Conservation (phyloP, 129 eudicot species). For the Flaveria brownii region DNA sequence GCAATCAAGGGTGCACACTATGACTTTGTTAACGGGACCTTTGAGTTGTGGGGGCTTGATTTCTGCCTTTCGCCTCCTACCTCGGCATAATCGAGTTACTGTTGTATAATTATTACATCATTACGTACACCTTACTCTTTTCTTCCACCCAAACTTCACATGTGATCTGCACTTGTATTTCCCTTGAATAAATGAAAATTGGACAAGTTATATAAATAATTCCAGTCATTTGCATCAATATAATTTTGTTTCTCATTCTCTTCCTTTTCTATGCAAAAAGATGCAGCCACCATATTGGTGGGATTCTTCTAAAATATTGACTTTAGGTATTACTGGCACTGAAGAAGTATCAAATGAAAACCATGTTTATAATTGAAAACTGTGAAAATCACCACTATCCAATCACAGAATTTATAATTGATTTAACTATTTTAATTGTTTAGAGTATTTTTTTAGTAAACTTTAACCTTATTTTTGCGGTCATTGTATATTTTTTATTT, state of each 20-base stretch:
- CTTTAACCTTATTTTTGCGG: too few relatives aligned
- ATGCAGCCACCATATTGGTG: conserved; percentile 61
- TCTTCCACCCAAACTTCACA: conserved; percentile 13
- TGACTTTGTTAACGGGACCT: conserved; percentile 86
- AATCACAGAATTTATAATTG: too few relatives aligned
- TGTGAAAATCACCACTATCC: too few relatives aligned
- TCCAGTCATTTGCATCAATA: conserved; percentile 17
- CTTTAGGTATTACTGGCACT: neutral
- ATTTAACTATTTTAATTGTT: too few relatives aligned
- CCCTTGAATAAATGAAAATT: conserved; percentile 7
- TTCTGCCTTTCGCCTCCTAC: conserved; percentile 67
- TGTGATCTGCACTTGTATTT: conserved; percentile 31
- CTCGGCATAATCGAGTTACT: conserved; percentile 65
- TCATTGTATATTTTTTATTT: too few relatives aligned
- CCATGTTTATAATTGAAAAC: too few relatives aligned
- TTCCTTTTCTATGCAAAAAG: conserved; percentile 50
- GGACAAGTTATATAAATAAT: neutral
- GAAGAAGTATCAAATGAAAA: too few relatives aligned
- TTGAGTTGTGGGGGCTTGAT: conserved; percentile 95
- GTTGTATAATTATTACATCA: conserved; percentile 5
- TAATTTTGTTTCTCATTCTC: conserved; percentile 19
- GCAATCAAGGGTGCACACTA: conserved; percentile 90
- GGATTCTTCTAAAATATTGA: neutral
- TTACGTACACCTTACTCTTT: conserved; percentile 15
- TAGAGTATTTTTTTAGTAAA: too few relatives aligned